phyloP scores from a whole-genome alignment of 345 rosid species.

The Pistacia integerrima region DNA sequence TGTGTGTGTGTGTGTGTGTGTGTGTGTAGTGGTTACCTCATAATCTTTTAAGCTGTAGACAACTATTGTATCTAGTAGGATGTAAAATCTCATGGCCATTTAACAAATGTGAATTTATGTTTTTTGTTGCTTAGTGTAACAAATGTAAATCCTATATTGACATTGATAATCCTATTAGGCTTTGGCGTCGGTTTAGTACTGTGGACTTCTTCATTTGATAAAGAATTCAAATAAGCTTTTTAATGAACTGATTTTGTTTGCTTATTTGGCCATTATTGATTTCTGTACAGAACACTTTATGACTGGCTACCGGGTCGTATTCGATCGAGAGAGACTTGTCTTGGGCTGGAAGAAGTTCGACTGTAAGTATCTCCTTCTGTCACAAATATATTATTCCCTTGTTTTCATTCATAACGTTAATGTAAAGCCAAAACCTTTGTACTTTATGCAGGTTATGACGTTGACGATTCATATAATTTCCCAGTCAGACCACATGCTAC shows the following conservation, averaged over 20 bases:
- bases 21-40: too few relatives aligned
- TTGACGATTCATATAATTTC: constrained; percentile 37
- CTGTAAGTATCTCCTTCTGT: constrained; percentile 43
- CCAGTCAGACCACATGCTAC: constrained; percentile 42
- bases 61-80: too few relatives aligned
- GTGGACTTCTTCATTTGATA: not conserved
- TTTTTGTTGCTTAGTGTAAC: not conserved
- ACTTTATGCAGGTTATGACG: constrained; percentile 59
- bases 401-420: not conserved
- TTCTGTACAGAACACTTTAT: constrained; percentile 75
- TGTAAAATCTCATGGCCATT: not conserved
- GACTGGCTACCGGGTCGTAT: constrained; percentile 78
- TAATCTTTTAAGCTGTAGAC: too few relatives aligned
- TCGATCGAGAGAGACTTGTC: constrained; percentile 71
- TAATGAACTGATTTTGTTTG: not conserved
- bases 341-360: constrained; percentile 85
- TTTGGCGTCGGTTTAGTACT: not conserved
- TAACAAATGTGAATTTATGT: not conserved
- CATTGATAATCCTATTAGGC: not conserved
- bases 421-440: not conserved
- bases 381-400: not conserved
- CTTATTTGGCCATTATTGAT: not conserved
- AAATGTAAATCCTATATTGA: not conserved
- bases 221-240: not conserved
- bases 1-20: too few relatives aligned